A percentile compares a stretch with the other conserved stretches of the same genome.
phyloP scores from a whole-genome alignment of 768 basidiomycete species.

The Lactarius evosmus region DNA sequence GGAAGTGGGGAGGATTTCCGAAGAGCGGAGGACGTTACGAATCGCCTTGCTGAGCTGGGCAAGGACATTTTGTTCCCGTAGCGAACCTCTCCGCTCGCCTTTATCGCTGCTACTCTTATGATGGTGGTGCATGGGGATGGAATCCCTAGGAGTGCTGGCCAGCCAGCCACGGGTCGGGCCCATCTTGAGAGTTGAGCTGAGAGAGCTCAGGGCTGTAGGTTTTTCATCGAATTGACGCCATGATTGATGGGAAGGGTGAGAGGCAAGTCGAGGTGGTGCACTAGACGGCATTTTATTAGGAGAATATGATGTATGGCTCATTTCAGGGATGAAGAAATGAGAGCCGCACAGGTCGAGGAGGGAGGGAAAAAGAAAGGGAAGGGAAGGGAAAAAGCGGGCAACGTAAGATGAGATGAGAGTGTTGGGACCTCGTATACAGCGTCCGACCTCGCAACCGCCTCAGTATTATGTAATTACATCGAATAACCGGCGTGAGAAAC shows the following conservation, averaged over 20 bases:
- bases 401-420: background rate
- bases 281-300: constrained; percentile 14
- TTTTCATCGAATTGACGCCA: constrained; percentile 27
- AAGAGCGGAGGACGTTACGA: constrained; percentile 15
- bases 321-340: background rate
- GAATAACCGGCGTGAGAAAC: background rate
- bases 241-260: constrained; percentile 14
- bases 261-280: constrained; percentile 20
- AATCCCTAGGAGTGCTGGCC: constrained; percentile 15
- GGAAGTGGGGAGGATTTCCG: constrained; percentile 15
- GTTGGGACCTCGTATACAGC: background rate
- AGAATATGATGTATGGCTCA: background rate
- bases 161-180: constrained; percentile 18
- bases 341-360: background rate
- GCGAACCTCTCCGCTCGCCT: constrained; percentile 8
- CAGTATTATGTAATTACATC: constrained; percentile 5
- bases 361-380: background rate
- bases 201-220: constrained; percentile 11
- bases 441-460: background rate
- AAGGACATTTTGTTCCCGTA: background rate
- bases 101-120: constrained; percentile 1
- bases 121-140: constrained; percentile 14
- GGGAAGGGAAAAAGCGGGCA: background rate
- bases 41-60: constrained; percentile 14
- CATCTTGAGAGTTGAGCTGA: constrained; percentile 28